Base-by-base conservation (phyloP, 73 alveolate genomes). In the Paraurostyla sp. region DNA sequence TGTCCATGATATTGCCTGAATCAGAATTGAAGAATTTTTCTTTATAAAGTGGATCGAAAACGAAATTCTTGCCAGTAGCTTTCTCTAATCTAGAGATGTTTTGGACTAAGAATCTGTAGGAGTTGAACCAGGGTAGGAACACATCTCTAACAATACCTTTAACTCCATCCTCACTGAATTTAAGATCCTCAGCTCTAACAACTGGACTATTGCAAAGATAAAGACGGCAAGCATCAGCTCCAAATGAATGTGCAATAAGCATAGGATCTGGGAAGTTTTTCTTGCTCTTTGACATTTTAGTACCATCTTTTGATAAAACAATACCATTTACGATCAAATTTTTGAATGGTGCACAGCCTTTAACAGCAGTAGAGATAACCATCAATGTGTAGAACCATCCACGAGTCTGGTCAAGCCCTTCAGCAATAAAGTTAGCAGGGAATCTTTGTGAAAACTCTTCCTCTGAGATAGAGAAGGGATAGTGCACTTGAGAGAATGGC, bases 341-440 rank as follows among this genome's bases (percentile, higher is more conserved):
- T 92, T 99, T 96, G 94, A 94, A 99, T 48, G 99, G 99, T 52
- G 95, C 96, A 30, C 87, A 76, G 85, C 93, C 95, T 80, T 91
- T 96, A 49, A 99, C 93, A 11, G 98, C 99, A 29, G 99, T 94
- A 25, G 99, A 93, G 40, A 99, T 92, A 65, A 97, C 99, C 94
- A 94, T 97, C 76, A 99, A 96, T 29, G 99, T 99, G 94, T 99
- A 99, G 97, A 99, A 99, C 95, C 95, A 90, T 22, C 95, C 95
- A 52, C 95, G 49, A 23, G 99, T 98, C 93, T 98, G 99, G 85
- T 99, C 99, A 38, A 99, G 91, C 2, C 99, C 99, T 94, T 99
- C 99, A 38, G 99, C 99, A 60, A 99, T 99, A 92, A 99, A 99
- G 93, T 99, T 99, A 43, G 99, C 99, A 76, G 99, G 99, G 97